Base-by-base conservation (phyloP, 441 rosid species). In the Gossypium gossypioides region DNA sequence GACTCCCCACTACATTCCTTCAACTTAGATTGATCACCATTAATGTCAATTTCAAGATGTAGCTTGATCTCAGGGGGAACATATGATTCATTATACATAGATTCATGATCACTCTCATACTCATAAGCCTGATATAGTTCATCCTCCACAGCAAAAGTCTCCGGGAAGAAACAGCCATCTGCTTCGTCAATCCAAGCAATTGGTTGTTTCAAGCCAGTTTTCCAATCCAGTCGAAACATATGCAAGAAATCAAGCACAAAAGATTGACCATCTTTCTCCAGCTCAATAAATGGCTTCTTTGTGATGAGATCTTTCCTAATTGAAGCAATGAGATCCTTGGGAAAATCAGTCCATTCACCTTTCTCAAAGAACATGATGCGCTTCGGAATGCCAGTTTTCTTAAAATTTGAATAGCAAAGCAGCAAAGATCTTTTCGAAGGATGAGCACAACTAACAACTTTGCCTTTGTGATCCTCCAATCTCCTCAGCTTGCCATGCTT, bases 101-200 rank as follows among this genome's bases (percentile, higher is more conserved):
- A 71, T 59, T 77, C 84, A 21, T 72, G 66, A 25, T 73, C 83
- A 57, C 80, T 79, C 50, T 27, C 74, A 78, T 71, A 75, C 55
- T 78, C 80, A 77, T 68, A 77, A 86, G 73, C 79, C 3, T 75
- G 73, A 67, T 60, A 52, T 3, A 56, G 56, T 59, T 79, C 90
- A 72, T 79, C 81, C 29, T 81, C 88, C 44, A 66, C 82, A 57
- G 71, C 19, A 67, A 78, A 85, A 61, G 78, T 80, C 74, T 93
- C 96, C 0, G 98, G 99, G 72, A 96, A 96, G 75, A 89, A 96
- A 77, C 96, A 90, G 42, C 80, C 66, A 63, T 84, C 95, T 24
- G 84, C 86, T 61, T 86, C 84, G 75, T 96, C 99, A 77, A 93
- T 96, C 98, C 98, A 96, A 62, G 99, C 97, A 80, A 96, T 84